Base-by-base conservation (phyloP, 2,329 filamentous ascomycete species). In the Celoporthe dispersa region DNA sequence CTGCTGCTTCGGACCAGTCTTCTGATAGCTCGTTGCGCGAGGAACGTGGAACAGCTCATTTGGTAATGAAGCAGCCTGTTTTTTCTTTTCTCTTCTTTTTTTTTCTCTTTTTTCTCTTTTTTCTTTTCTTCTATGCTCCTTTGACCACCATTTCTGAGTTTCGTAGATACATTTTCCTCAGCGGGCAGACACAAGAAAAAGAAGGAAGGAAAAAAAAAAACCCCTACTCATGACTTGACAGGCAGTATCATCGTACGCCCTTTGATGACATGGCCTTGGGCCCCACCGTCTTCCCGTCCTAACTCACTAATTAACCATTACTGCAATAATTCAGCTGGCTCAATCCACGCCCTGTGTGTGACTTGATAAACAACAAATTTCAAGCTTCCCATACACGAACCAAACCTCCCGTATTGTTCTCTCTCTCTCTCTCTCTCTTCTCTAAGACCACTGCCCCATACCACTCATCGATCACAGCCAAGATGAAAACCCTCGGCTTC, bases 401-500 rank as follows among this genome's bases (percentile, higher is more conserved):
- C 11, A 14, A 16, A 12, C 11, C 51, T 28, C 25, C 25, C 11
- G 6, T 19, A 37, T 25, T 12, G 25, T 1, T 22, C 44, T 3
- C 44, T 22, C 44, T 11, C 44, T 11, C 44, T 11, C 22, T 5
- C 44, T 14, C 44, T 2, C 44, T 9, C 5, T 25, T 25, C 8
- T 12, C 12, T 9, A 25, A 25, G 14, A 22, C 6, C 5, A 22
- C 1, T 44, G 41, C 6, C 35, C 35, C 37, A 39, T 39, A 39
- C 3, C 19, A 39, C 6, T 39, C 37, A 39, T 11, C 22, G 9
- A 39, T 11, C 31, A 9, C 62, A 55, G 19, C 22, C 39, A 72
- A 28, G 33, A 73, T 73, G 73, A 73, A 67, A 61, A 73, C 73
- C 14, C 28, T 74, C 60, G 71, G 74, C 64, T 61, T 75, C 44